Evolutionary conservation across 495 filamentous ascomycete genomes (phyloP), one percentile per base, ranked within the genome.

Genomic region (Annulohypoxylon moriforme): DNA sequence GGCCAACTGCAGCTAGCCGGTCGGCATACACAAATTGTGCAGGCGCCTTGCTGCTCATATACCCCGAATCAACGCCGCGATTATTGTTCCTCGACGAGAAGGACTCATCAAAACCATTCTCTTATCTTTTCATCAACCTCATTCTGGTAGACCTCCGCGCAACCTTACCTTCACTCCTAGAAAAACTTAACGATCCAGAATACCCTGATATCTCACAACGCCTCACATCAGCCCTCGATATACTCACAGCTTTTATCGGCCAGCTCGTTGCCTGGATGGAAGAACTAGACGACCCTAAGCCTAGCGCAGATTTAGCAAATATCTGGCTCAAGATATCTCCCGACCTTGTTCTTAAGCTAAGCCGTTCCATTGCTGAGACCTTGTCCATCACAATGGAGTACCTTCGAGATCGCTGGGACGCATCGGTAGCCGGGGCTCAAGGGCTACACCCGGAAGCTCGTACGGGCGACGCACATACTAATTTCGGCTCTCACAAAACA

Each of bases 341-440:
- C 0, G 85, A 88, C 59, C 78, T 84, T 2, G 81, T 92, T 29
- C 80, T 91, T 9, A 85, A 85, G 60, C 79, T 92, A 1, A 86
- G 88, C 25, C 83, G 79, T 38, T 83, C 87, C 64, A 82, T 92
- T 59, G 80, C 81, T 4, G 88, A 89, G 67, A 87, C 86, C 1
- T 79, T 91, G 46, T 86, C 85, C 4, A 78, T 88, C 3, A 81
- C 85, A 0, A 82, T 89, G 71, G 90, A 91, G 74, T 89, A 87
- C 76, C 80, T 92, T 0, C 85, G 89, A 27, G 90, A 92, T 68
- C 79, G 89, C 16, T 91, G 85, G 85, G 89, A 92, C 69, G 85
- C 84, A 1, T 82, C 83, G 9, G 78, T 84, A 14, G 83, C 85
- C 0, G 87, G 87, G 14, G 86, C 84, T 1, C 78, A 84, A 57